Evolutionary conservation across 768 basidiomycete species (phyloP).

Genomic region (Phallus indusiatus): DNA sequence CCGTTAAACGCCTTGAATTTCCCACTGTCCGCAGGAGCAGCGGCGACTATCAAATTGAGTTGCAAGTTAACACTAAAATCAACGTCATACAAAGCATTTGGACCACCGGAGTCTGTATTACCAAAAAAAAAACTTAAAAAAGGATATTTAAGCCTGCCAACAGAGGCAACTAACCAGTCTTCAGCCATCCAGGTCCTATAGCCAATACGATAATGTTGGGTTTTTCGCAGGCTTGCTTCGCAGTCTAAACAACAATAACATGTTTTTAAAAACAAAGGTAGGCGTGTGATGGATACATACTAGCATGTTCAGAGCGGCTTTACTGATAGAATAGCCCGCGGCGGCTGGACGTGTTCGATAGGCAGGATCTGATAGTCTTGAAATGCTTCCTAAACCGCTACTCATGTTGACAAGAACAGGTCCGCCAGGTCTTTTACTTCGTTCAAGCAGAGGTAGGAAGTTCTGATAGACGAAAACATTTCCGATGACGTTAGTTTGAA

Average conservation of each 20-base stretch:
- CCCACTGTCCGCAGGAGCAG: conserved; percentile 21
- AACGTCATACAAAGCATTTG: conserved; percentile 20
- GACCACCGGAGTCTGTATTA: conserved; percentile 26
- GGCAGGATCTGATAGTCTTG: not conserved
- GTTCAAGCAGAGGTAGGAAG: conserved; percentile 26
- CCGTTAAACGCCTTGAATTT: conserved; percentile 25
- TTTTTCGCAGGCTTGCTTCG: conserved; percentile 27
- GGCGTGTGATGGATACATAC: conserved; percentile 16
- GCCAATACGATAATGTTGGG: conserved; percentile 24
- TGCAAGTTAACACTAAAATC: conserved; percentile 22
- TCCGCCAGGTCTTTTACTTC: conserved; percentile 13
- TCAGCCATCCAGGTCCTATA: conserved; percentile 32
- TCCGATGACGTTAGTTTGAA: conserved; percentile 26
- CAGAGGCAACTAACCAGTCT: conserved; percentile 21
- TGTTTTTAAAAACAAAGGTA: conserved; percentile 9
- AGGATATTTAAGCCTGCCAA: not conserved
- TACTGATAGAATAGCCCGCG: conserved; percentile 27
- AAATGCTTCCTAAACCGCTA: conserved; percentile 18
- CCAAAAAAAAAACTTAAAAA: not conserved
- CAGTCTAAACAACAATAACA: conserved; percentile 21
- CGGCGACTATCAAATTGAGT: conserved; percentile 19
- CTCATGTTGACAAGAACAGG: conserved; percentile 26
- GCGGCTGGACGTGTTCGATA: not conserved
- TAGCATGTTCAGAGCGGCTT: conserved; percentile 32
- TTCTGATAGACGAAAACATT: conserved; percentile 25